These are phyloP conservation scores for Euphorbia schlechtendalii DNA, from an alignment of 441 rosid genomes.

Conservation along the genomic window DNA sequence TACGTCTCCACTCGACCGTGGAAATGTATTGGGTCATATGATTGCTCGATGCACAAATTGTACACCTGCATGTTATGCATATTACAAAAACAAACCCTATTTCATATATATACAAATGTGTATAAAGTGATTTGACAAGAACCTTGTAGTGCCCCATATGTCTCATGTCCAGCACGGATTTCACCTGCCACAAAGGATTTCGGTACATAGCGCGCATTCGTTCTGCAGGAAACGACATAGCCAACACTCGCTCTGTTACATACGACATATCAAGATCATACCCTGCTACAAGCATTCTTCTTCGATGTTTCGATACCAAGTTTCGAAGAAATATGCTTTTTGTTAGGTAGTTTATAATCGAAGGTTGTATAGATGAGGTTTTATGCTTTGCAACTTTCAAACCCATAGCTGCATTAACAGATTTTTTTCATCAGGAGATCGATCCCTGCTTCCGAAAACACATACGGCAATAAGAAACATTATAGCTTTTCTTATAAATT, in stretches of 20 bases:
- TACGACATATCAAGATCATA: slow-evolving; percentile 95
- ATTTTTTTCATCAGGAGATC: slow-evolving; percentile 17
- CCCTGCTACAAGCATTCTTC: slow-evolving; percentile 71
- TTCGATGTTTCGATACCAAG: slow-evolving; percentile 77
- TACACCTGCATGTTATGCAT: slow-evolving; percentile 36
- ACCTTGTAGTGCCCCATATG: slow-evolving; percentile 81
- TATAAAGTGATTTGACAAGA: not conserved
- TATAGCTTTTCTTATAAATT: not conserved
- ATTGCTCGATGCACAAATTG: slow-evolving; percentile 77
- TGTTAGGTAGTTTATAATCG: slow-evolving; percentile 39
- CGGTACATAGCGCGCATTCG: slow-evolving; percentile 76
- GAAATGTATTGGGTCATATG: slow-evolving; percentile 63
- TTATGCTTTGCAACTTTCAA: slow-evolving; percentile 42
- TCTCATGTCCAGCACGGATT: slow-evolving; percentile 77
- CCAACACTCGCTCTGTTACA: slow-evolving; percentile 58
- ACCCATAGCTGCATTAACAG: slow-evolving; percentile 44
- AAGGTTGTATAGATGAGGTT: slow-evolving; percentile 20
- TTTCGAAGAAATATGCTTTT: slow-evolving; percentile 53
- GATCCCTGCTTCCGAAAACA: slow-evolving; percentile 11
- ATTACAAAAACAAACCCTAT: not conserved
- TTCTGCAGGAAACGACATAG: slow-evolving; percentile 91
- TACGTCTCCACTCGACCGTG: slow-evolving; percentile 69
- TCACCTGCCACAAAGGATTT: slow-evolving; percentile 93
- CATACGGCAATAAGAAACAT: no score
- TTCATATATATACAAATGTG: not conserved